Evolutionary conservation across 768 basidiomycete species (phyloP), one percentile per base, ranked within the genome.

Genomic region (Hericium coralloides): DNA sequence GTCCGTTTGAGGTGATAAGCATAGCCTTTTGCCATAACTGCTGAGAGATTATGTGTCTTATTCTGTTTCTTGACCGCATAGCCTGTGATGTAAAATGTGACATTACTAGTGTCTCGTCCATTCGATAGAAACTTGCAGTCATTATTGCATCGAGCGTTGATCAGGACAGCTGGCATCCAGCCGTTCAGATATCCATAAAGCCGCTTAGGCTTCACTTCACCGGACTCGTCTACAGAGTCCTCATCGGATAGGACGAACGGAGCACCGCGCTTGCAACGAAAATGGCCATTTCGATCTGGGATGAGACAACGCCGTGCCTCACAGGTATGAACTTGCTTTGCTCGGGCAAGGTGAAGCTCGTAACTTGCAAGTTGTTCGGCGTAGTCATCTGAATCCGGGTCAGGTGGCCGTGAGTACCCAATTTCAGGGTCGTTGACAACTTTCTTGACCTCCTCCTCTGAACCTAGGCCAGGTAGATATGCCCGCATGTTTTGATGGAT

Each of bases 101-200:
- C 49, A 37, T 68, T 63, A 20, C 63, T 66, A 0, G 76, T 75
- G 2, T 73, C 72, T 0, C 20, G 22, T 0, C 69, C 71, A 63
- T 72, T 72, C 0, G 71, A 73, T 0, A 78, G 22, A 0, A 79
- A 56, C 52, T 79, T 79, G 0, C 49, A 48, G 55, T 80, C 73
- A 53, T 78, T 70, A 55, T 80, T 79, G 56, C 71, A 75, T 0
- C 66, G 59, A 0, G 55, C 52, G 26, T 63, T 60, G 5, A 67
- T 25, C 0, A 67, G 26, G 1, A 76, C 59, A 0, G 53, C 53
- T 0, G 72, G 73, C 12, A 64, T 65, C 65, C 60, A 67, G 4
- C 8, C 55, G 49, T 69, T 69, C n/a, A 68, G 2, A 38, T 53
- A 63, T 1, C 49, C 57, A 43, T 55, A 65, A 17, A 41, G 2